Evolutionary conservation across 768 basidiomycete species (phyloP).

Genomic region (Phanerochaete sordida): DNA sequence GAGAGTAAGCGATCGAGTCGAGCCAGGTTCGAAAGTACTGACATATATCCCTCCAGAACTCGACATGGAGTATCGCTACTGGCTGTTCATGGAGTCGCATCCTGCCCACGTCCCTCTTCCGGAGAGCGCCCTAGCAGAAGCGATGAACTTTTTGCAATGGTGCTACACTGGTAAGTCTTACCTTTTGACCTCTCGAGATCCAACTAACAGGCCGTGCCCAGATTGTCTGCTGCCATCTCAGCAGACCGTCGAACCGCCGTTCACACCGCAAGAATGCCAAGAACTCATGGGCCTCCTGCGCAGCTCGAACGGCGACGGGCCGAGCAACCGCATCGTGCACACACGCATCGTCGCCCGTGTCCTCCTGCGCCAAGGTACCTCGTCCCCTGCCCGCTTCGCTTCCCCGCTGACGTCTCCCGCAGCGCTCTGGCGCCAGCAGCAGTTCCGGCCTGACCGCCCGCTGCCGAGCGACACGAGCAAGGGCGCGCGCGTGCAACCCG

Average conservation of each 20-base stretch:
- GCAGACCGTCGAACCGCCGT: constrained; percentile 57
- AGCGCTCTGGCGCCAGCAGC: constrained; percentile 69
- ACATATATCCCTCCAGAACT: constrained; percentile 46
- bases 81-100: constrained; percentile 77
- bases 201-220: constrained; percentile 20
- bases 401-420: background rate
- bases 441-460: constrained; percentile 67
- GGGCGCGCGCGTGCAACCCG: constrained; percentile 10
- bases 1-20: constrained; percentile 34
- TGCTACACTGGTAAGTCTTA: constrained; percentile 60
- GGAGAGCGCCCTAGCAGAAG: constrained; percentile 55
- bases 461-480: constrained; percentile 49
- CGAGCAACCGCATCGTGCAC: constrained; percentile 46
- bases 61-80: constrained; percentile 77
- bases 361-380: constrained; percentile 46
- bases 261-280: constrained; percentile 73
- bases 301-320: constrained; percentile 36
- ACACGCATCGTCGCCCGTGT: constrained; percentile 69
- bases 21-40: background rate
- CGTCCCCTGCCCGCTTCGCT: constrained; percentile 39
- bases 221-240: constrained; percentile 69
- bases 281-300: constrained; percentile 63
- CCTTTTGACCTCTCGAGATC: background rate
- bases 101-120: constrained; percentile 68
- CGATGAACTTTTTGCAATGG: constrained; percentile 76